A percentile compares a stretch with the other conserved stretches of the same genome.
Evolutionary conservation across 805 yeast species (phyloP).

Genomic region (Lipomyces oligophaga): DNA sequence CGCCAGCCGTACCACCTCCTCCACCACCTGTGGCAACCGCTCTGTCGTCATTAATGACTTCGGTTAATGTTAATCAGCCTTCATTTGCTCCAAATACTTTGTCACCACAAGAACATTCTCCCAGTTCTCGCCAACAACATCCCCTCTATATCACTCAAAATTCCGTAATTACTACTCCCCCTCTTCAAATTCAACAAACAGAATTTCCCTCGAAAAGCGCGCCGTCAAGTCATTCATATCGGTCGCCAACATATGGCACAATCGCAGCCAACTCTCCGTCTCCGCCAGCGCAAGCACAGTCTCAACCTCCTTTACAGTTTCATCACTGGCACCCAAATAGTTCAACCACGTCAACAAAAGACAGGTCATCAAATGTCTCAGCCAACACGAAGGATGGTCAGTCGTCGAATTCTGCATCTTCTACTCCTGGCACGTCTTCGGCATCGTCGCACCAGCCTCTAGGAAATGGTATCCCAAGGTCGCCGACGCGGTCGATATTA

Average conservation of each 20-base stretch:
- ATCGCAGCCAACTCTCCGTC: conserved; percentile 15
- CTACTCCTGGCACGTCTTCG: too few relatives aligned
- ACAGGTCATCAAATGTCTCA: too few relatives aligned
- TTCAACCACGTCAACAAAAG: conserved; percentile 3
- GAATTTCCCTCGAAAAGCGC: conserved; percentile 4
- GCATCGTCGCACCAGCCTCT: conserved; percentile 6
- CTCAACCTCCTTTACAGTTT: conserved; percentile 18
- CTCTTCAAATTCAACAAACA: conserved; percentile 20
- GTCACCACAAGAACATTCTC: conserved; percentile 18
- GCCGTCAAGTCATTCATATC: conserved; percentile 4
- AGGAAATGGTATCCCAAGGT: conserved; percentile 20
- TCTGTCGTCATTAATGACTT: conserved; percentile 8
- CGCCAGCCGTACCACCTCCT: conserved; percentile 1
- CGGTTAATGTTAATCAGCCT: not conserved
- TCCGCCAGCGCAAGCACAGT: conserved; percentile 2
- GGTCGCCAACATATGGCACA: too few relatives aligned
- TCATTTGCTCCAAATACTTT: not conserved
- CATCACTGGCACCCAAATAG: conserved; percentile 27
- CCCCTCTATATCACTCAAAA: conserved; percentile 1
- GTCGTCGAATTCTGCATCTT: too few relatives aligned
- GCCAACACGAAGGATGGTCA: conserved; percentile 8
- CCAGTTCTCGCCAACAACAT: conserved; percentile 6
- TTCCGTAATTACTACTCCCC: conserved; percentile 13
- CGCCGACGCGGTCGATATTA: conserved; percentile 20
- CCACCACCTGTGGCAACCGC: conserved; percentile 5